Conservation (phyloP, 345 rosid genomes). For the Trapa incisa region DNA sequence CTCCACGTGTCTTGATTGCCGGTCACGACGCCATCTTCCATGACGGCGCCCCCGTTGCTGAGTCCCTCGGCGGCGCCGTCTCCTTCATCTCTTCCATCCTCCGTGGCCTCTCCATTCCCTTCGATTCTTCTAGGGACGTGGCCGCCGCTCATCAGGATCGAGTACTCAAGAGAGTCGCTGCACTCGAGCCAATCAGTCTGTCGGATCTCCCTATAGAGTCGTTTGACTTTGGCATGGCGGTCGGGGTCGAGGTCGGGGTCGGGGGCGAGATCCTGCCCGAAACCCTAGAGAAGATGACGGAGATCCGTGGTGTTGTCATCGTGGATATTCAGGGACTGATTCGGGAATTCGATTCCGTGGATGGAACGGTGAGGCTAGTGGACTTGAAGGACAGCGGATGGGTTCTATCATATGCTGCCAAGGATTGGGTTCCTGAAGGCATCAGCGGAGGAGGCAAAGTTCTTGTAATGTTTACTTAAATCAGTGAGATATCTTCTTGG, state of each 20-base stretch:
- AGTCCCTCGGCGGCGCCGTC: slow-evolving; percentile 92
- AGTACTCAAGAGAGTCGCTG: slow-evolving; percentile 49
- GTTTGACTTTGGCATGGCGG: slow-evolving; percentile 79
- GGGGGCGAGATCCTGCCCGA: slow-evolving; percentile 87
- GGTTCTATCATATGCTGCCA: slow-evolving; percentile 46
- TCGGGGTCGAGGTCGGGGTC: slow-evolving; percentile 90
- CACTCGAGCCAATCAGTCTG: slow-evolving; percentile 57
- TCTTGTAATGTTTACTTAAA: slow-evolving; percentile 40
- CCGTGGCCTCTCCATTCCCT: slow-evolving; percentile 40
- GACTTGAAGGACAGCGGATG: slow-evolving; percentile 44
- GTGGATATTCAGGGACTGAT: slow-evolving; percentile 84
- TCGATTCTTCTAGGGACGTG: slow-evolving; percentile 49
- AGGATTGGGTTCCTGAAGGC: slow-evolving; percentile 68
- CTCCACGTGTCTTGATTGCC: slow-evolving; percentile 43
- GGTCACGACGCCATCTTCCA: slow-evolving; percentile 86
- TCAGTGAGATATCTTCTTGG: slow-evolving; percentile 76
- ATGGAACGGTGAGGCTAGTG: slow-evolving; percentile 62
- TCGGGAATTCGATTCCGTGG: slow-evolving; percentile 44
- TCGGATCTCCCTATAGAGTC: slow-evolving; percentile 49
- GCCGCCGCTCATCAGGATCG: slow-evolving; percentile 44
- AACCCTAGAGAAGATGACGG: slow-evolving; percentile 73
- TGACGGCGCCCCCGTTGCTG: slow-evolving; percentile 39
- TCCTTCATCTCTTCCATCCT: slow-evolving; percentile 71
- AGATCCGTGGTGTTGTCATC: slow-evolving; percentile 51
- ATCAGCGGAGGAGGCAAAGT: slow-evolving; percentile 71